phyloP scores from a whole-genome alignment of 345 rosid genomes.

The Dimocarpus longan region DNA sequence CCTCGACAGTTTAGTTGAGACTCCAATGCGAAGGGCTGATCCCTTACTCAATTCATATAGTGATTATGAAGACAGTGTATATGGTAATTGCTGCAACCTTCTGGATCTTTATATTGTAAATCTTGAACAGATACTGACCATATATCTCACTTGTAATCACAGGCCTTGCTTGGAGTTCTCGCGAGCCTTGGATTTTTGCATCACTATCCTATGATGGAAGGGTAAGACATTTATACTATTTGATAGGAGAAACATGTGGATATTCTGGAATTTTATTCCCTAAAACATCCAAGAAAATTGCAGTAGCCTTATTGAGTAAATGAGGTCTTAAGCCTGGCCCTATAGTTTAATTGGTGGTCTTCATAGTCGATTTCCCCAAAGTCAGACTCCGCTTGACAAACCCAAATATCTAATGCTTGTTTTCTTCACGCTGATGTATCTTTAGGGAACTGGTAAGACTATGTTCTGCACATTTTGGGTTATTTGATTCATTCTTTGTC shows the following conservation, averaged over 20 bases:
- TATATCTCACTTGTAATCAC: slow-evolving; percentile 22
- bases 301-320: not conserved
- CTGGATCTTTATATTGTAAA: not conserved
- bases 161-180: slow-evolving; percentile 94
- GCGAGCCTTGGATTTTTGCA: slow-evolving; percentile 89
- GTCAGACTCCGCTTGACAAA: not conserved
- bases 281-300: not conserved
- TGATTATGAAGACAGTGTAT: slow-evolving; percentile 89
- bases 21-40: slow-evolving; percentile 37
- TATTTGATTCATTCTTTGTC: slow-evolving; percentile 1
- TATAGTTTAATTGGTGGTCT: slow-evolving; percentile 5
- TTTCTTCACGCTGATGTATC: not conserved
- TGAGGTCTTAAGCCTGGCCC: not conserved
- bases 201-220: slow-evolving; percentile 93
- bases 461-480: not conserved
- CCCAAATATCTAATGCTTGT: not conserved
- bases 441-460: not conserved
- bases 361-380: slow-evolving; percentile 7
- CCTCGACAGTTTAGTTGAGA: slow-evolving; percentile 41
- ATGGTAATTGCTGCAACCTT: slow-evolving; percentile 49
- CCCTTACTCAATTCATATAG: slow-evolving; percentile 66
- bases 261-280: not conserved
- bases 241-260: not conserved
- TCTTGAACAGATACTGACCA: slow-evolving; percentile 19
- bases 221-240: slow-evolving; percentile 45